These are phyloP conservation scores for Dactylellina haptotyla DNA, from an alignment of 2,329 filamentous ascomycete genomes.

Conservation along the genomic window DNA sequence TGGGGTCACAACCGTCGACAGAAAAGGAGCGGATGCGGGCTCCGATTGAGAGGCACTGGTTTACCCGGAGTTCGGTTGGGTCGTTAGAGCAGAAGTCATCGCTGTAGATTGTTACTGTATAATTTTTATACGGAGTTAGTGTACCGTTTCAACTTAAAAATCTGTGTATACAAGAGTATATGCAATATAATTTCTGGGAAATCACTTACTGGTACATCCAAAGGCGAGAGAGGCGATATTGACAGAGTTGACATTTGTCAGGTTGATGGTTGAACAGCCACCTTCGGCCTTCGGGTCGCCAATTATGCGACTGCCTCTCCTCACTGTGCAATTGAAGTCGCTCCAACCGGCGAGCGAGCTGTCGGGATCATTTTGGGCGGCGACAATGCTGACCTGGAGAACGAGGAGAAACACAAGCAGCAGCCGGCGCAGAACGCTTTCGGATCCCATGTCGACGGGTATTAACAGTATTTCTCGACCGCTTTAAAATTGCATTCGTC, in stretches of 20 bases:
- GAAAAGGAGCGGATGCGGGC: slow-evolving; percentile 40
- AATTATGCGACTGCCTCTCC: too few relatives aligned
- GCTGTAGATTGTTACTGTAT: slow-evolving; percentile 31
- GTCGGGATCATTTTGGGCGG: slow-evolving; percentile 13
- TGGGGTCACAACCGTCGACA: slow-evolving; percentile 29
- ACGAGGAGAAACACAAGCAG: slow-evolving; percentile 23
- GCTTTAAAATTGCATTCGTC: too few relatives aligned
- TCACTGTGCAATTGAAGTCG: slow-evolving; percentile 17
- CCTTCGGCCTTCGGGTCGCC: slow-evolving; percentile 34
- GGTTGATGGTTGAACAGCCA: slow-evolving; percentile 11
- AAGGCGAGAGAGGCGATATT: slow-evolving; percentile 13
- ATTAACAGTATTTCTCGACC: too few relatives aligned
- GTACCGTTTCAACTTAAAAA: too few relatives aligned
- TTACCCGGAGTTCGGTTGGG: slow-evolving; percentile 16
- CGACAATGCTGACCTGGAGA: background rate
- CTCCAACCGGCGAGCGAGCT: slow-evolving; percentile 20
- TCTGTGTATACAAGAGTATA: too few relatives aligned
- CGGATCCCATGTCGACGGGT: slow-evolving; percentile 27
- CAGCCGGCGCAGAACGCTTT: background rate
- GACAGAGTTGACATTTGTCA: slow-evolving; percentile 22
- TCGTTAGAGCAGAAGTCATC: slow-evolving; percentile 36
- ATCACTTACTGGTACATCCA: slow-evolving; percentile 48
- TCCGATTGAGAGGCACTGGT: slow-evolving; percentile 35
- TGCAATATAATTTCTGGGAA: background rate
- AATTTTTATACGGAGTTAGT: background rate